Evolutionary conservation across 345 rosid species (phyloP).

Genomic region (Boechera retrofracta): DNA sequence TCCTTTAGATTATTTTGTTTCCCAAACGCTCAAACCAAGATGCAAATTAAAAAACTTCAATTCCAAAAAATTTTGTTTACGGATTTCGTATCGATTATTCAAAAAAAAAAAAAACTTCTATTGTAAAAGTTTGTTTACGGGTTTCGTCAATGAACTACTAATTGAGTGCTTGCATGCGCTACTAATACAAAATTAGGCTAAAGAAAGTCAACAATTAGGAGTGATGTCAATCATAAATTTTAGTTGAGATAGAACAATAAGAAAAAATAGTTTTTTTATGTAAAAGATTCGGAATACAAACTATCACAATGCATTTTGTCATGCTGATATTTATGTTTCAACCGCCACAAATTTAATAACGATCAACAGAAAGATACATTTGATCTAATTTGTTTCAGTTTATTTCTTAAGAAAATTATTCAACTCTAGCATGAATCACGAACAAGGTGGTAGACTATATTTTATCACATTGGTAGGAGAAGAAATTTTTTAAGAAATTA

Average conservation of each 20-base stretch:
- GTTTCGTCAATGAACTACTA: neutral
- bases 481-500: slow-evolving; percentile 9
- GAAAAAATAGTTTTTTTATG: neutral
- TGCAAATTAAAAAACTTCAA: neutral
- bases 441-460: neutral
- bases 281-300: neutral
- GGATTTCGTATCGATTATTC: neutral
- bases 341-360: slow-evolving; percentile 27
- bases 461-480: slow-evolving; percentile 26
- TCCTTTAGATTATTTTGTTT: neutral
- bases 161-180: neutral
- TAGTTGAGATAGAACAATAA: neutral
- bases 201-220: neutral
- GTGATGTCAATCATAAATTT: neutral
- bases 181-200: neutral
- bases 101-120: too few species aligned
- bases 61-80: neutral
- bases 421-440: slow-evolving; percentile 31
- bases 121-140: neutral
- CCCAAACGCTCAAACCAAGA: neutral
- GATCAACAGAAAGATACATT: slow-evolving; percentile 37
- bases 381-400: slow-evolving; percentile 23
- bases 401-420: neutral
- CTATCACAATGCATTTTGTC: slow-evolving; percentile 24
- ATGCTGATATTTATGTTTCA: slow-evolving; percentile 26